These are phyloP conservation scores for Rhexocercosporidium sp. DNA, from an alignment of 2,329 filamentous ascomycete species.

Conservation along the genomic window DNA sequence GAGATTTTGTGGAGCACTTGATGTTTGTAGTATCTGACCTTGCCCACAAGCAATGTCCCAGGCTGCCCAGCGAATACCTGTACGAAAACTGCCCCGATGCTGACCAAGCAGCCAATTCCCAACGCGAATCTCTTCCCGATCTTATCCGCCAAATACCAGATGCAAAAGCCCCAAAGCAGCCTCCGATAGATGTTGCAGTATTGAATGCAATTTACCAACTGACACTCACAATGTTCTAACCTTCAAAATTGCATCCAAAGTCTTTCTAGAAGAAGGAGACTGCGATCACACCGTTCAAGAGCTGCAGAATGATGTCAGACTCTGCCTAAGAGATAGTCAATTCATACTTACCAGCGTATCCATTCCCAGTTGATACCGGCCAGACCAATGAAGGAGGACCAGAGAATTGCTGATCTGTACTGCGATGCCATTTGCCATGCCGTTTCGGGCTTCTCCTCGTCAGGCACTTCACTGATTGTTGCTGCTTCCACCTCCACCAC, in stretches of 20 bases:
- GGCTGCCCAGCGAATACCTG: slow-evolving; percentile 44
- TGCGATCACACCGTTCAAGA: slow-evolving; percentile 51
- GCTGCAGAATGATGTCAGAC: slow-evolving; percentile 22
- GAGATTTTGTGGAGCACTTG: too few relatives aligned
- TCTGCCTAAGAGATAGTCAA: too few relatives aligned
- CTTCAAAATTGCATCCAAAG: slow-evolving; percentile 44
- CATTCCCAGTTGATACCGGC: slow-evolving; percentile 29
- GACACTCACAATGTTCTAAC: slow-evolving; percentile 50
- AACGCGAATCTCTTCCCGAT: slow-evolving; percentile 47
- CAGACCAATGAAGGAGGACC: slow-evolving; percentile 29
- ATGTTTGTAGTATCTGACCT: slow-evolving; percentile 17
- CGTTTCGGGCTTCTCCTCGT: neutral
- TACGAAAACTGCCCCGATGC: slow-evolving; percentile 41
- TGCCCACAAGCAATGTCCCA: slow-evolving; percentile 24
- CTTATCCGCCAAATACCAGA: slow-evolving; percentile 50
- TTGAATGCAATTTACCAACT: slow-evolving; percentile 58
- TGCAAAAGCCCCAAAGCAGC: slow-evolving; percentile 54
- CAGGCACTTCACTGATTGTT: slow-evolving; percentile 5
- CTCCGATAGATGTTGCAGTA: slow-evolving; percentile 49
- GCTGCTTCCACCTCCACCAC: slow-evolving; percentile 10
- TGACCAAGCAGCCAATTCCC: slow-evolving; percentile 39
- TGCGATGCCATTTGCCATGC: slow-evolving; percentile 26
- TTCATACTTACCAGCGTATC: slow-evolving; percentile 26
- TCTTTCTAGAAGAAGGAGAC: slow-evolving; percentile 48
- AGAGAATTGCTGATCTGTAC: slow-evolving; percentile 28